Evolutionary conservation across 1,284 basidiomycete genomes (phyloP).

Genomic region (Marasmius fiardii): DNA sequence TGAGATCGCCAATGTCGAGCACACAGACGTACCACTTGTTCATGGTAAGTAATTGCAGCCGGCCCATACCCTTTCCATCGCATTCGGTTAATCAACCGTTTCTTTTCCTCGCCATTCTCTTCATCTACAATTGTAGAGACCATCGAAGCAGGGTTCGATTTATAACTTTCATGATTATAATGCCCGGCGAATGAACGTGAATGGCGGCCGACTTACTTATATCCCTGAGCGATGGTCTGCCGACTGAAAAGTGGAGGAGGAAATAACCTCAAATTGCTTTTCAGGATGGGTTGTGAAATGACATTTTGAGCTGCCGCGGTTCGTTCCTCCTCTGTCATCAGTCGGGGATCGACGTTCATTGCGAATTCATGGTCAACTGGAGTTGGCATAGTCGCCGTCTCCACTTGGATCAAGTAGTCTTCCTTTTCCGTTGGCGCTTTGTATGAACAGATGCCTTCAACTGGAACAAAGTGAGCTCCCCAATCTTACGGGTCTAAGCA

Average conservation of each 20-base stretch:
- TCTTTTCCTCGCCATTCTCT: constrained; percentile 77
- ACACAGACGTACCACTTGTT: constrained; percentile 43
- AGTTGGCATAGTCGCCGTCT: constrained; percentile 12
- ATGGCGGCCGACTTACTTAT: constrained; percentile 51
- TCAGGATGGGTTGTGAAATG: constrained; percentile 17
- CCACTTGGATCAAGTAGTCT: constrained; percentile 44
- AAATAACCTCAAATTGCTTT: constrained; percentile 66
- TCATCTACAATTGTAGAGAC: constrained; percentile 62
- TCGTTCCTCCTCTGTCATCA: constrained; percentile 15
- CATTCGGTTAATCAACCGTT: constrained; percentile 74
- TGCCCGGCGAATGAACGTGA: background rate
- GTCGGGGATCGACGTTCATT: constrained; percentile 34
- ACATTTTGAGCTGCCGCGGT: background rate
- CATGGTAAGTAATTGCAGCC: constrained; percentile 64
- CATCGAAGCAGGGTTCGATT: constrained; percentile 71
- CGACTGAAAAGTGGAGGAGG: constrained; percentile 85
- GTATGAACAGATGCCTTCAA: constrained; percentile 70
- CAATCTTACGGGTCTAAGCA: constrained; percentile 8
- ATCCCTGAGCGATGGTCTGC: constrained; percentile 71
- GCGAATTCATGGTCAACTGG: constrained; percentile 19
- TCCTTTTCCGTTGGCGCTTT: constrained; percentile 63
- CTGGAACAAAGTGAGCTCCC: constrained; percentile 32
- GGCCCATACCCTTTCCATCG: constrained; percentile 79
- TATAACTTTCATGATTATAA: constrained; percentile 52
- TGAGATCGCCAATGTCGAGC: background rate